phyloP scores from a whole-genome alignment of 768 basidiomycete species.

The Hygrophorus pudorinus region DNA sequence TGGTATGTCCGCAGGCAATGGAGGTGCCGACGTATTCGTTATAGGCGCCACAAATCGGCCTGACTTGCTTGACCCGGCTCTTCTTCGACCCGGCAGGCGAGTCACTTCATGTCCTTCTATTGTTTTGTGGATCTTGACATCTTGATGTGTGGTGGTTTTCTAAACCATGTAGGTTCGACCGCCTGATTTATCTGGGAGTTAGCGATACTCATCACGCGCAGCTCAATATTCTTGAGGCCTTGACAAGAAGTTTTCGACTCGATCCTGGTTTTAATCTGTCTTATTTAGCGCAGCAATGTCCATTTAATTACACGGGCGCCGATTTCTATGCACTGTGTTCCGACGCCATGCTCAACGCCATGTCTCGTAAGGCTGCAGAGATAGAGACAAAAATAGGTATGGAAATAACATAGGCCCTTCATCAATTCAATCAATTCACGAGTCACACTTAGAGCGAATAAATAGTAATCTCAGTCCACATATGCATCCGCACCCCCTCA shows the following conservation, averaged over 20 bases:
- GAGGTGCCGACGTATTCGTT: constrained; percentile 75
- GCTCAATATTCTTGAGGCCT: constrained; percentile 73
- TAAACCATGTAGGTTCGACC: constrained; percentile 69
- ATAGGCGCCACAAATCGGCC: constrained; percentile 95
- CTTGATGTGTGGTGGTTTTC: not conserved
- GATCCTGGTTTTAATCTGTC: constrained; percentile 55
- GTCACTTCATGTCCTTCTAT: constrained; percentile 9
- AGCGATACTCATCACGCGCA: constrained; percentile 81
- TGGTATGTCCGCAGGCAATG: constrained; percentile 63
- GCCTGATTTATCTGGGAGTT: constrained; percentile 93
- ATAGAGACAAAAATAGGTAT: constrained; percentile 70
- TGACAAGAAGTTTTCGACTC: constrained; percentile 88
- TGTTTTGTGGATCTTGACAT: not conserved
- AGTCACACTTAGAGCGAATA: constrained; percentile 22
- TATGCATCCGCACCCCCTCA: constrained; percentile 57
- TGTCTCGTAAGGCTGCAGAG: constrained; percentile 76
- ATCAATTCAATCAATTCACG: not conserved
- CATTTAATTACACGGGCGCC: constrained; percentile 93
- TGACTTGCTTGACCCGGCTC: constrained; percentile 81
- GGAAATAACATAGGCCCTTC: not conserved
- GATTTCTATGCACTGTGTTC: constrained; percentile 98
- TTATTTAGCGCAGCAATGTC: constrained; percentile 60
- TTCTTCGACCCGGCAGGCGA: constrained; percentile 81
- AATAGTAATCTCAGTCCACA: constrained; percentile 38
- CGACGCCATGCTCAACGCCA: constrained; percentile 92